Evolutionary conservation across 176 grass and related monocot genomes (phyloP), one percentile per base, ranked within the genome.

Genomic region (Rhynchospora tenuis): DNA sequence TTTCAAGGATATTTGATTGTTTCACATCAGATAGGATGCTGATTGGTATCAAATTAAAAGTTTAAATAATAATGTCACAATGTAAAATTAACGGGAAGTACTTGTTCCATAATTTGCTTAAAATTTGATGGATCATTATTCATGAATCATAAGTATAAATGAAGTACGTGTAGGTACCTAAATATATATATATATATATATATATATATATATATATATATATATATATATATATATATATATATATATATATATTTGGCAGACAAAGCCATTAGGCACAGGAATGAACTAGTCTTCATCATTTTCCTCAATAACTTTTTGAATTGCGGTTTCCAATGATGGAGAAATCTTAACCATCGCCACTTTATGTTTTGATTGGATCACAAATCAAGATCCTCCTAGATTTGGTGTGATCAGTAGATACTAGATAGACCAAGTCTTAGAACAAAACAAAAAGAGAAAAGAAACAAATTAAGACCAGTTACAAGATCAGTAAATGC

Each of bases 261-360:
- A n/a, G n/a, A n/a, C n/a, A n/a, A n/a, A n/a, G n/a, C n/a, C n/a
- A n/a, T n/a, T n/a, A n/a, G n/a, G n/a, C n/a, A 38, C 27, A 42
- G 12, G 14, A 44, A n/a, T 19, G 33, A 70, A 44, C 2, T 20
- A 79, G 31, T 17, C 29, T 24, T 64, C 16, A 23, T 65, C 23
- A 47, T 63, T 61, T 48, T 81, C 22, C 73, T 57, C 6, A 2
- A 31, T 28, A 58, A 80, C 54, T 80, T 80, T 73, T 59, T 80
- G 77, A 80, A 80, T 59, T 62, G 29, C 19, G 16, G 79, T 52
- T 23, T 51, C 80, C 12, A 67, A 82, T 66, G 56, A 82, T 82
- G 14, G 22, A 23, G 61, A 82, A 67, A 50, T 82, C 59, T 82
- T 67, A 81, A 82, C 59, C 44, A 82, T 82, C 56, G 31, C 57